A percentile compares a stretch with the other conserved stretches of the same genome.
Conservation (phyloP, 2,329 filamentous ascomycete species). For the Anthostomella pinea region DNA sequence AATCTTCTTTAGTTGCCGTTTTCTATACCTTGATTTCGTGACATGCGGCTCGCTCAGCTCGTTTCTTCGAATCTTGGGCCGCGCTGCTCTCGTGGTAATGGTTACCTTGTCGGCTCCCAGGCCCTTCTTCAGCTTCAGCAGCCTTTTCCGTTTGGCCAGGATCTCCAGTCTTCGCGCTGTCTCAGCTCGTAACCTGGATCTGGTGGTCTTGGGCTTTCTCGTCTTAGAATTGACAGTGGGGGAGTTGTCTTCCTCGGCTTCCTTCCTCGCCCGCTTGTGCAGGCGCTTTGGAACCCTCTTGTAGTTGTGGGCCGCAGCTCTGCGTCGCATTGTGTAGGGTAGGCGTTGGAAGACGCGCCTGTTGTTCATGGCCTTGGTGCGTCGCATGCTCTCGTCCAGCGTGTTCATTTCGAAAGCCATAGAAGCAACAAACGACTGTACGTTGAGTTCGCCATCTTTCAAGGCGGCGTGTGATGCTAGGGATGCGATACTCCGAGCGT, state of each 20-base stretch:
- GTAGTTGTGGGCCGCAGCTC: slow-evolving; percentile 93
- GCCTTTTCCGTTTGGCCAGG: slow-evolving; percentile 53
- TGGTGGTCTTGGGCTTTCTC: slow-evolving; percentile 58
- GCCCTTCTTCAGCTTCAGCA: slow-evolving; percentile 34
- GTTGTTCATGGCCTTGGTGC: slow-evolving; percentile 59
- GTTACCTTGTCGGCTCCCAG: slow-evolving; percentile 30
- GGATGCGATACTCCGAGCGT: slow-evolving; percentile 48
- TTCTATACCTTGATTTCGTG: slow-evolving; percentile 64
- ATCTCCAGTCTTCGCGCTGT: slow-evolving; percentile 69
- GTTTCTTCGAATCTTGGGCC: slow-evolving; percentile 69
- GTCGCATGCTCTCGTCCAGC: slow-evolving; percentile 76
- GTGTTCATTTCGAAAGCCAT: slow-evolving; percentile 88
- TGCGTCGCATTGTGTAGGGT: slow-evolving; percentile 75
- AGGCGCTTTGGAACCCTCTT: slow-evolving; percentile 82
- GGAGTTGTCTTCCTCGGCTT: slow-evolving; percentile 90
- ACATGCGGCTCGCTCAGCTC: slow-evolving; percentile 62
- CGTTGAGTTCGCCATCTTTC: slow-evolving; percentile 75
- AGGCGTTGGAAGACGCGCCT: slow-evolving; percentile 88
- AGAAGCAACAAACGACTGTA: slow-evolving; percentile 78
- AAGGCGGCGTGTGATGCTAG: slow-evolving; percentile 51
- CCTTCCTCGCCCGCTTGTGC: slow-evolving; percentile 61
- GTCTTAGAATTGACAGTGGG: slow-evolving; percentile 68
- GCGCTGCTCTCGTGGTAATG: slow-evolving; percentile 41
- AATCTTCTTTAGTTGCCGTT: slow-evolving; percentile 82
- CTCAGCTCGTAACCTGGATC: slow-evolving; percentile 65